Base-by-base conservation (phyloP, 1,284 basidiomycete species). In the Pseudozyma hubeiensis region DNA sequence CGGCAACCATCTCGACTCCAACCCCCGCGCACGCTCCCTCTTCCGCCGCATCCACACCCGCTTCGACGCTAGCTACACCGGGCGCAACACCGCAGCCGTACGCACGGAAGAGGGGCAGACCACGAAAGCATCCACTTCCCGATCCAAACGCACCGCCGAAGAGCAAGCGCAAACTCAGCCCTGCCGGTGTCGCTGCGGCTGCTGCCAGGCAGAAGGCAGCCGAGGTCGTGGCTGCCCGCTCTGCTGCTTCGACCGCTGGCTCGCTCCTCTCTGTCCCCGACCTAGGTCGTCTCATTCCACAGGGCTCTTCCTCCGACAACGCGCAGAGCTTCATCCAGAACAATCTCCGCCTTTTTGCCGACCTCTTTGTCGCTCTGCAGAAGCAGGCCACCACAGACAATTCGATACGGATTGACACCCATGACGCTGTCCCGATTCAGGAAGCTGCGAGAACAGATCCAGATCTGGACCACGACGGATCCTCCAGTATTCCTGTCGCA, bases 281-380 rank as follows among this genome's bases (percentile, higher is more conserved):
- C 24, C 72, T 75, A 4, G 72, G 72, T 13, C 59, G 64, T 14
- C 63, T 75, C 34, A 75, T 75, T 16, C 72, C 72, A 30, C 63
- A 75, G 46, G 62, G 62, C 11, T 69, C 55, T 8, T 47, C 66
- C 0, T 69, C 72, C 7, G 66, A 70, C 14, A 58, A 59, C n/a
- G 66, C 66, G 1, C 63, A 75, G 37, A 58, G 17, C 8, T 75
- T 69, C 40, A 75, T 75, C 19, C 55, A 63, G 49, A 70, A 65
- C 52, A 65, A 75, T 29, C 53, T 75, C 9, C 54, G 60, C 16
- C 56, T 75, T 4, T 75, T 75, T 43, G 72, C 63, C 37, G 72
- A 75, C 7, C 66, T 75, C 43, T 75, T 75, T 47, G 63, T 69
- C 2, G 72, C 66, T 10, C 72, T 75, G 6, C 72, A 75, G 50